Base-by-base conservation (phyloP, 805 yeast genomes). In the Tetrapisispora fleetii region DNA sequence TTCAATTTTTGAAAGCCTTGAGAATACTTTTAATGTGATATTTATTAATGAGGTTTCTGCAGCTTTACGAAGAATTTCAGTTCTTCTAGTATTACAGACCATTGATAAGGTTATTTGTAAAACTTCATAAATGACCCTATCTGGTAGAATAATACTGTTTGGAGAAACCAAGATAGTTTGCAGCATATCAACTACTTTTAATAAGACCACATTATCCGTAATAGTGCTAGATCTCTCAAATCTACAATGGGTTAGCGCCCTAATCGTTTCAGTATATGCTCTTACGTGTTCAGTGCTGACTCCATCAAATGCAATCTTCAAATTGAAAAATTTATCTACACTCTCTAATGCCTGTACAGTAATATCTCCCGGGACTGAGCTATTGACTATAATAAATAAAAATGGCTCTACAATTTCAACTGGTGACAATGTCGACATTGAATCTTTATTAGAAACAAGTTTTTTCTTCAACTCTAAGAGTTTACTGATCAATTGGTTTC, bases 211-310 rank as follows among this genome's bases (percentile, higher is more conserved):
- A 63, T 93, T 99, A 67, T 93, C 98, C 40, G 87, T 83, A 35
- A 83, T 77, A 63, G 88, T 95, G 61, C 90, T 96, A 0, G 93
- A 84, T 2, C 96, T 96, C 70, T 93, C 97, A 63, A 93, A 93
- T 42, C 96, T 78, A 67, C 98, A 93, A 62, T 88, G 96, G 0
- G 98, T 86, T 52, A 93, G 73, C 0, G 97, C 78, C 32, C 67
- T 68, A 44, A 72, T 67, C 8, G 63, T 58, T 46, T 65, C 69
- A 49, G 78, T 52, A 78, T 58, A 58, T 1, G 67, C 77, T 10
- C 83, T 77, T 43, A 85, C 74, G 58, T 85, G 87, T 49, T 83
- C 81, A 30, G 71, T 68, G 5, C 88, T 79, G 2, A 67, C 58
- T 10, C 60, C 62, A 18, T 77, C 71, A 39, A 40, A 36, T n/a